Evolutionary conservation across 2,329 filamentous ascomycete genomes (phyloP), one percentile per base, ranked within the genome.

Genomic region (Xylariales sp.): DNA sequence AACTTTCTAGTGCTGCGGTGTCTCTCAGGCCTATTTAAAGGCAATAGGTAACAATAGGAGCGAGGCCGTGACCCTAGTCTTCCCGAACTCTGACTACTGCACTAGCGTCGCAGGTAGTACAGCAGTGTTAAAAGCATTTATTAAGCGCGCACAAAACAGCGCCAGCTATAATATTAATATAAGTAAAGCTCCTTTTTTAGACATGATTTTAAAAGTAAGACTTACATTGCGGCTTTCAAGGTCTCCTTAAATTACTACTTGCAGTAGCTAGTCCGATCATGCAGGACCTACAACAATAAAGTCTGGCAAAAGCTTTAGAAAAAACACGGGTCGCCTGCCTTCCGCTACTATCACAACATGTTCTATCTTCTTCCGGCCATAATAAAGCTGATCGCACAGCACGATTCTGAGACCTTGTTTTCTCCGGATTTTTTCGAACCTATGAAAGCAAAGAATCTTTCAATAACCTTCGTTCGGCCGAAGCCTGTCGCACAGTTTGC

Each of bases 321-420:
- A 9, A 77, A 80, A 12, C 81, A 87, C 67, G 83, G 82, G 3
- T 76, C 75, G 18, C 81, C 80, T 5, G 79, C 84, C 1, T 88
- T 85, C 77, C 81, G 84, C 12, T 82, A 87, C 71, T 83, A 84
- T 71, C 80, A 87, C 68, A 78, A 80, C 39, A 86, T 86, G 83
- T 67, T 65, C 1, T 79, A 83, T 54, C 76, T 74, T 1, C 63
- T 84, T 5, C 82, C 82, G 7, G 74, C 73, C 3, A 81, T 82
- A 68, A 59, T 84, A 46, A 76, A 78, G 18, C 77, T 82, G 74
- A 71, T 85, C 30, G 63, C 77, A 23, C 71, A 81, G 57, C 77
- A 84, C 62, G 79, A 78, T 16, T 76, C 70, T 0, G 68, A 76
- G 5, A 76, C 76, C 0, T 68, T 87, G 1, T 83, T 88, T 64